Percentiles rank a stretch among this genome's conserved stretches.
phyloP scores from a whole-genome alignment of 495 filamentous ascomycete genomes.

The Aspergillus carlsbadensis region DNA sequence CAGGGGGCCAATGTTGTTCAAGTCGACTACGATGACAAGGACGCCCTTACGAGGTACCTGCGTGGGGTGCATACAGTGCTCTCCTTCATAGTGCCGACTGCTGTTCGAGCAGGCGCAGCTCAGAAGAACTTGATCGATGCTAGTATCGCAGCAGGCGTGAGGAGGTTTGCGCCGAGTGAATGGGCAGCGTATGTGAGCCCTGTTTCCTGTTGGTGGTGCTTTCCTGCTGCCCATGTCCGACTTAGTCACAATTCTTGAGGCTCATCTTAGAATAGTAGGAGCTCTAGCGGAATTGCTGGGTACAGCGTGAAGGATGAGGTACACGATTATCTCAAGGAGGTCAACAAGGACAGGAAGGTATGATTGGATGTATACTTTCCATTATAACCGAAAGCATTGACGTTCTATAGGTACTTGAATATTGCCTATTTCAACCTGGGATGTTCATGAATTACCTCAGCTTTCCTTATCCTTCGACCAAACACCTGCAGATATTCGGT shows the following conservation, averaged over 20 bases:
- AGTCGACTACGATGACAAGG: conserved; percentile 44
- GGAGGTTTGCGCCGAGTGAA: conserved; percentile 51
- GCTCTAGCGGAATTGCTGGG: conserved; percentile 40
- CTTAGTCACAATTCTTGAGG: too few relatives aligned
- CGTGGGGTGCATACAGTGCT: conserved; percentile 54
- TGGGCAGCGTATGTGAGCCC: conserved; percentile 26
- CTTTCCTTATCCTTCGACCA: conserved; percentile 46
- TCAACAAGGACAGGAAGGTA: conserved; percentile 53
- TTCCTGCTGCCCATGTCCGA: too few relatives aligned
- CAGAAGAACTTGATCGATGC: conserved; percentile 61
- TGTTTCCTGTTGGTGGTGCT: too few relatives aligned
- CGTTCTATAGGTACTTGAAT: conserved; percentile 58
- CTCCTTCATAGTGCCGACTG: conserved; percentile 46
- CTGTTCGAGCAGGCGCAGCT: conserved; percentile 31
- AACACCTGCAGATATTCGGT: conserved; percentile 44
- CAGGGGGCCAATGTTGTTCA: conserved; percentile 30
- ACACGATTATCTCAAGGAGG: conserved; percentile 46
- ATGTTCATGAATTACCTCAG: conserved; percentile 55
- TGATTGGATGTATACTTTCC: too few relatives aligned
- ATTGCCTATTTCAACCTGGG: conserved; percentile 57
- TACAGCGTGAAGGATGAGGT: conserved; percentile 48
- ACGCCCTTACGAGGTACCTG: conserved; percentile 35
- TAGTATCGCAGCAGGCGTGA: conserved; percentile 57
- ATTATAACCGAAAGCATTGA: too few relatives aligned
- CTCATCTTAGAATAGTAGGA: too few relatives aligned